These are phyloP conservation scores for Xylariales sp. DNA, from an alignment of 2,329 filamentous ascomycete species.

Conservation along the genomic window DNA sequence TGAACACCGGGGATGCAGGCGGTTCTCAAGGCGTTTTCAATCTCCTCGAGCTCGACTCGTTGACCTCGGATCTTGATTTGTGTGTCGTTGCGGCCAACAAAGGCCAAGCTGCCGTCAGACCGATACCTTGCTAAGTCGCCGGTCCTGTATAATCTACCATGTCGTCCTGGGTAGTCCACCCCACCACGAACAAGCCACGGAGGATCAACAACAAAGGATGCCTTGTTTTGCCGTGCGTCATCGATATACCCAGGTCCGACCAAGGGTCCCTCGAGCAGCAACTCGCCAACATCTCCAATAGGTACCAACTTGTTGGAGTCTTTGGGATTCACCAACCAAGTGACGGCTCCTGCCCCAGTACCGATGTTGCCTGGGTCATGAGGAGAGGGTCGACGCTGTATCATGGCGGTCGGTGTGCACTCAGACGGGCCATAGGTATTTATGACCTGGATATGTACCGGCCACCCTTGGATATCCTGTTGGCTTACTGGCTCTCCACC, in stretches of 20 bases:
- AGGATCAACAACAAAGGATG: constrained; percentile 9
- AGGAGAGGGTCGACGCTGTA: background rate
- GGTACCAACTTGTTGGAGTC: constrained; percentile 3
- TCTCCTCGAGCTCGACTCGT: constrained; percentile 8
- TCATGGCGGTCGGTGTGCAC: background rate
- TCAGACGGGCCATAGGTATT: constrained; percentile 3
- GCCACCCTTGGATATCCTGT: background rate
- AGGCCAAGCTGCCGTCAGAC: constrained; percentile 1
- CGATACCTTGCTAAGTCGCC: constrained; percentile 3
- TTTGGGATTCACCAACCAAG: constrained; percentile 3
- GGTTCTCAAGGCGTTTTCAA: too few relatives aligned
- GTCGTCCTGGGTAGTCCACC: too few relatives aligned
- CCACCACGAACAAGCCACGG: constrained; percentile 2
- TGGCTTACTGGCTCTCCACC: background rate
- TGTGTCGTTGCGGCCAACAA: constrained; percentile 7
- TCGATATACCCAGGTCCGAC: constrained; percentile 4
- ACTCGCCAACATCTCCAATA: constrained; percentile 1
- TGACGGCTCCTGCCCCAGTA: background rate
- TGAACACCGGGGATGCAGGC: too few relatives aligned
- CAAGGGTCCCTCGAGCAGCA: constrained; percentile 4
- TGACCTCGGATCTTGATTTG: constrained; percentile 5
- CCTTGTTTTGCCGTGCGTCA: background rate
- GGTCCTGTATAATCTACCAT: constrained; percentile 5
- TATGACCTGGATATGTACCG: too few relatives aligned
- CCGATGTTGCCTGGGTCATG: constrained; percentile 2